Evolutionary conservation across 306 rosid species (phyloP), one percentile per base, ranked within the genome.

Genomic region (Prunus fruticosa): DNA sequence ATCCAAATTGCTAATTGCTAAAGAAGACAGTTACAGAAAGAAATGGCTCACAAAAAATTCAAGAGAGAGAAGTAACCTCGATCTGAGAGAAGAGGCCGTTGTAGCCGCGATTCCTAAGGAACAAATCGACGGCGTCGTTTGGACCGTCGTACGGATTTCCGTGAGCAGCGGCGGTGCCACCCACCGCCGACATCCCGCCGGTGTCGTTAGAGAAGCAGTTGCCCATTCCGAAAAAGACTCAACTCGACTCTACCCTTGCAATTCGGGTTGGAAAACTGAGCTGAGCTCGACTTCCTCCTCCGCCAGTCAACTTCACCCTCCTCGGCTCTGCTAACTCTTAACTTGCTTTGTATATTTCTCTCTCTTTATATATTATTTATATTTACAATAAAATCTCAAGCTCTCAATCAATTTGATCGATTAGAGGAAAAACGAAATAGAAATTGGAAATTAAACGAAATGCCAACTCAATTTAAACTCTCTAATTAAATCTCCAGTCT

Each of bases 51-150:
- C 52, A 16, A 8, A 30, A 56, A 67, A 58, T 43, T 73, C 56
- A 19, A 43, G 41, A 34, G 50, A 60, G 69, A 11, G 74, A 73
- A 1, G 54, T 11, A 81, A 95, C 99, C 99, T 96, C 97, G 93
- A 96, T 96, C 98, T 96, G 97, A 79, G 97, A 89, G 86, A 84
- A 91, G 87, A 87, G 87, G 47, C 96, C 96, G 20, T 85, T 77
- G 88, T 87, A 87, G 84, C 97, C 99, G 23, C 89, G 97, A 76
- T 89, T 86, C 85, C 80, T 84, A 83, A 92, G 90, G 86, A 89
- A 84, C 27, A 25, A 18, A 72, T 87, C 93, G 53, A 96, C 86
- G 76, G 98, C 97, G 3, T 86, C 96, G 86, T 91, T 91, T 9
- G 93, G 75, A 43, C 69, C 77, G 69, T 83, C 87, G 68, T 58